phyloP scores from a whole-genome alignment of 768 basidiomycete genomes.

The Suillus subaureus region DNA sequence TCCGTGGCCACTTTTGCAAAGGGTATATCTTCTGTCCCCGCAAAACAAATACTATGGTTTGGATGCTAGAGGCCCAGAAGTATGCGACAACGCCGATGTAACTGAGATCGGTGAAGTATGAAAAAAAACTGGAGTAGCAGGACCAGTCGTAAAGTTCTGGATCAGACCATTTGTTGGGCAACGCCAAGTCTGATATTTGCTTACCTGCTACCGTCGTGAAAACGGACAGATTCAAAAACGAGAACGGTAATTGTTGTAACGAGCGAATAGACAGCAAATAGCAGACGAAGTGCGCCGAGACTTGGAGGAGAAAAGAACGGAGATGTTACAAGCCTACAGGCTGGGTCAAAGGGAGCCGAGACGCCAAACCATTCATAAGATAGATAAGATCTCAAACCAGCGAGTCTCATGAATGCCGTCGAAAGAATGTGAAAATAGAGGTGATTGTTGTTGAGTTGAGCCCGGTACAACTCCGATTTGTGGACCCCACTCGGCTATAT shows the following conservation, averaged over 20 bases:
- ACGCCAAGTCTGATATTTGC: conserved; percentile 28
- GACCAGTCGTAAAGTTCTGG: conserved; percentile 5
- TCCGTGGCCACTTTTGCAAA: conserved; percentile 59
- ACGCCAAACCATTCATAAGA: conserved; percentile 36
- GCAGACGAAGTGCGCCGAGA: conserved; percentile 48
- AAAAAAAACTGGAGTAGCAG: conserved; percentile 48
- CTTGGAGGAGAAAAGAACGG: conserved; percentile 41
- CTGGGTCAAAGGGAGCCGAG: conserved; percentile 41
- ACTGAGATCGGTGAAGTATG: conserved; percentile 66
- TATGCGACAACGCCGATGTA: conserved; percentile 66
- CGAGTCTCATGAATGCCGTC: conserved; percentile 13
- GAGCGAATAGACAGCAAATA: conserved; percentile 54
- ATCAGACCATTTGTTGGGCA: not conserved
- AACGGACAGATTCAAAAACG: conserved; percentile 29
- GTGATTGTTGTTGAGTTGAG: conserved; percentile 2
- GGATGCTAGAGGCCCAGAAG: conserved; percentile 58
- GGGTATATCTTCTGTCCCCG: conserved; percentile 45
- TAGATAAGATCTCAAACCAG: conserved; percentile 10
- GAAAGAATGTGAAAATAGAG: not conserved
- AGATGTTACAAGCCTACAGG: conserved; percentile 42
- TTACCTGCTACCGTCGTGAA: conserved; percentile 32
- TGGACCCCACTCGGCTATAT: not conserved
- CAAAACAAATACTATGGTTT: conserved; percentile 48
- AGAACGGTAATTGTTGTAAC: conserved; percentile 39
- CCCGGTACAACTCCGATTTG: not conserved